A percentile compares a stretch with the other conserved stretches of the same genome.
Evolutionary conservation across 805 yeast genomes (phyloP).

Genomic region (Millerozyma miso): DNA sequence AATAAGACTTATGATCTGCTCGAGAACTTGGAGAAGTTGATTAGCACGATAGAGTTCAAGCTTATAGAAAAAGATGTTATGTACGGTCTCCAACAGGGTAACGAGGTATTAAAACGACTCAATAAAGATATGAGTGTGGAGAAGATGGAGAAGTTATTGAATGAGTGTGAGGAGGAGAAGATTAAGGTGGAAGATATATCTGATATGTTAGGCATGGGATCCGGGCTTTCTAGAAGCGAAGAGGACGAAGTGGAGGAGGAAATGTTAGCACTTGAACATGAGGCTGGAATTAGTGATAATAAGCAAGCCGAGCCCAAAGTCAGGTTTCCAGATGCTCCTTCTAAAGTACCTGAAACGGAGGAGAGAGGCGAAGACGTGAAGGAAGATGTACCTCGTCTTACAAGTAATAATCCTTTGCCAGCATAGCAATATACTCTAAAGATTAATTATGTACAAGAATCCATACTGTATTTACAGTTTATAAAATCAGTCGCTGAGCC

Average conservation of each 20-base stretch:
- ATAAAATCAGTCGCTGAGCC: constrained; percentile 47
- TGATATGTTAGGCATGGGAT: constrained; percentile 44
- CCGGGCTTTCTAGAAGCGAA: constrained; percentile 37
- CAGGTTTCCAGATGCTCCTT: constrained; percentile 27
- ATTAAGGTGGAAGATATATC: constrained; percentile 73
- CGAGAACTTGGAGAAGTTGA: constrained; percentile 72
- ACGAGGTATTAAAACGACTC: constrained; percentile 64
- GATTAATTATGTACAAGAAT: neutral
- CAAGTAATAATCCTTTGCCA: neutral
- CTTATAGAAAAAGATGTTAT: constrained; percentile 81
- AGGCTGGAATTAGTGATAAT: constrained; percentile 22
- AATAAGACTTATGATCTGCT: constrained; percentile 72
- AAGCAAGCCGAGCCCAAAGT: constrained; percentile 4
- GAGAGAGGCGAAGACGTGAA: constrained; percentile 10
- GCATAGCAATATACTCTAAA: neutral
- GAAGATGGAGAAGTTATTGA: constrained; percentile 76
- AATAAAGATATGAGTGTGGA: constrained; percentile 77
- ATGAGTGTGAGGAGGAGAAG: constrained; percentile 77
- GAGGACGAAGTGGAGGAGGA: constrained; percentile 69
- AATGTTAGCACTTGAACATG: constrained; percentile 46
- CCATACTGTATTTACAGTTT: neutral
- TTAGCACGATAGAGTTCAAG: constrained; percentile 82
- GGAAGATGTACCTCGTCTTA: constrained; percentile 8
- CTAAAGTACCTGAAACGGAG: constrained; percentile 1
- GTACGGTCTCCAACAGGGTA: constrained; percentile 78